These are phyloP conservation scores for Globisporangium sylvaticum DNA, from an alignment of 352 stramenopile species.

Conservation along the genomic window DNA sequence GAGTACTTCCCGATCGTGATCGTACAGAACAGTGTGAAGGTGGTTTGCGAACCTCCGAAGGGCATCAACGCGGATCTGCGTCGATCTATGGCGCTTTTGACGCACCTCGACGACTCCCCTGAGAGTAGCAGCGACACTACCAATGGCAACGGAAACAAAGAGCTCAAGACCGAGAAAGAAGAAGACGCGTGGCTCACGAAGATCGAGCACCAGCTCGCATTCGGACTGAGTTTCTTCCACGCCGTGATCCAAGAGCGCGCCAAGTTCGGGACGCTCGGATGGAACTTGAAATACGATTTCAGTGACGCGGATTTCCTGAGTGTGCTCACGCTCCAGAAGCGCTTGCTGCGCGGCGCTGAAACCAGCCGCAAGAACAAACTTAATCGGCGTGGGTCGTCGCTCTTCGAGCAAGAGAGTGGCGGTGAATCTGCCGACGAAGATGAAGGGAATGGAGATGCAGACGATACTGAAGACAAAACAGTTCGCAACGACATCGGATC, in stretches of 20 bases:
- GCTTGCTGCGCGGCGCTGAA: conserved; percentile 29
- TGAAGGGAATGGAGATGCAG: neutral
- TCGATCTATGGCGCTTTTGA: conserved; percentile 52
- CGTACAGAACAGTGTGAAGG: conserved; percentile 71
- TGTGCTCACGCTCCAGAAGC: conserved; percentile 50
- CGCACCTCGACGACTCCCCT: neutral
- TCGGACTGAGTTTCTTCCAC: conserved; percentile 79
- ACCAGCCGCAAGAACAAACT: neutral
- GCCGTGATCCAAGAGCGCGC: conserved; percentile 65
- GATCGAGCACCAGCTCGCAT: conserved; percentile 54
- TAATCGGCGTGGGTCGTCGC: neutral
- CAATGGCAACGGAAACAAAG: neutral
- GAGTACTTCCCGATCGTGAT: conserved; percentile 70
- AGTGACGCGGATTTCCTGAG: conserved; percentile 76
- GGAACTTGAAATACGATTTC: conserved; percentile 80
- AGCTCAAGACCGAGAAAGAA: neutral
- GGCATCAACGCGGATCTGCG: conserved; percentile 74
- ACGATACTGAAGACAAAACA: conserved; percentile 6
- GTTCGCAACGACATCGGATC: conserved; percentile 16
- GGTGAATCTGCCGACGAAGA: neutral
- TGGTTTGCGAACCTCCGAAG: conserved; percentile 73
- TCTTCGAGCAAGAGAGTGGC: neutral
- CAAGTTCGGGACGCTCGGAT: conserved; percentile 75
- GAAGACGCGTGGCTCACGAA: conserved; percentile 13
- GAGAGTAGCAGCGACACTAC: neutral